Base-by-base conservation (phyloP, 2,329 filamentous ascomycete genomes). In the Ceratocystis colombiana region DNA sequence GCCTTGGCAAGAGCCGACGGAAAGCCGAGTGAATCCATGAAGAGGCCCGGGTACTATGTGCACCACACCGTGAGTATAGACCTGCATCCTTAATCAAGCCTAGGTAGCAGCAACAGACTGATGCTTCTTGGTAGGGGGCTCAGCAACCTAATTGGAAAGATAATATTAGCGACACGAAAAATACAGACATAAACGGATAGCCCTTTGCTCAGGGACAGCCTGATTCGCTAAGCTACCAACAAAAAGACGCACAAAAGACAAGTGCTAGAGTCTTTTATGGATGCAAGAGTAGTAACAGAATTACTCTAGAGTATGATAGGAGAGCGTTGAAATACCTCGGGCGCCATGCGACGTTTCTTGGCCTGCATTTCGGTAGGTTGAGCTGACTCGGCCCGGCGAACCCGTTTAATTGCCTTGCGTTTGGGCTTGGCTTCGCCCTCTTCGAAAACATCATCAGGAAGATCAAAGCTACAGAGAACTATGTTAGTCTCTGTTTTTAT, bases 391-490 rank as follows among this genome's bases (percentile, higher is more conserved):
- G 72, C 69, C 37, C 70, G 70, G 30, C 72, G 72, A 44, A 70
- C 64, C 10, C 77, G 73, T 73, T 81, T 68, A 37, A 68, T 44
- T 20, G 65, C 79, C 74, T 83, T 86, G 75, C 78, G 84, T 72
- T 81, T 83, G 4, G 89, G 89, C 71, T 84, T 88, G 62, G 79
- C 78, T 75, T 99, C 94, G 72, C 89, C 89, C 28, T 86, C 78
- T 61, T 86, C 82, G 73, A 99, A 99, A 1, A 97, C 86, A 74
- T 99, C 93, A 68, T 90, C 86, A 33, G 94, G 94, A 30, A 99
- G 82, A 73, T 91, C 86, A 74, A 89, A 89, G 76, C 92, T 96
- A 72, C 44, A 69, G 66, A 62, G 22, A 46, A 45, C 69, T 71
- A 7, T 68, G 66, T 66, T 55, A 67, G 65, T 33, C n/a, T 2